Percentiles rank a stretch among this genome's conserved stretches.
Conservation (phyloP, 2,329 filamentous ascomycete species). For the Ophiognomonia clavigignenti-juglandacearum region DNA sequence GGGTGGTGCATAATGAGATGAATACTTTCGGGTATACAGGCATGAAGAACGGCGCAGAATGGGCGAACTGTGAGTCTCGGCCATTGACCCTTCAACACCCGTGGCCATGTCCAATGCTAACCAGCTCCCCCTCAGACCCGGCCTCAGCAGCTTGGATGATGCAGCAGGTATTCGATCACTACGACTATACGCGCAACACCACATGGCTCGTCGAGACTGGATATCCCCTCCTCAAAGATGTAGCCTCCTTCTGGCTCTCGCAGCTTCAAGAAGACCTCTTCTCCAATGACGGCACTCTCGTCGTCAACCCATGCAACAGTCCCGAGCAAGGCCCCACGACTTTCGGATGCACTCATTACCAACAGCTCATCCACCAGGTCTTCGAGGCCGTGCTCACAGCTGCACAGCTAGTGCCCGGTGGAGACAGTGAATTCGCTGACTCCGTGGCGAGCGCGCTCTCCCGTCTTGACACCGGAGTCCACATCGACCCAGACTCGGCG, state of each 20-base stretch:
- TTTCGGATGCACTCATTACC: constrained; percentile 49
- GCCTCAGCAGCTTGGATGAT: constrained; percentile 54
- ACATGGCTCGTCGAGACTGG: constrained; percentile 42
- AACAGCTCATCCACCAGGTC: constrained; percentile 44
- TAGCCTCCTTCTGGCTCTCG: constrained; percentile 51
- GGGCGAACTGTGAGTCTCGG: constrained; percentile 24
- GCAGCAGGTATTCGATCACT: constrained; percentile 55
- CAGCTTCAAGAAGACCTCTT: constrained; percentile 46
- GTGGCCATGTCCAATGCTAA: not conserved
- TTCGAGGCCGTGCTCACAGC: constrained; percentile 32
- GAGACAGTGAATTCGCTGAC: constrained; percentile 25
- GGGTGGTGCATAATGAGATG: constrained; percentile 52
- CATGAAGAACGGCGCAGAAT: constrained; percentile 25
- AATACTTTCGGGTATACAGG: constrained; percentile 55
- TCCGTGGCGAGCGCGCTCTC: constrained; percentile 36
- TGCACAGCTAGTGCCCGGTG: constrained; percentile 19
- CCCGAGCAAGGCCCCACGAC: constrained; percentile 52
- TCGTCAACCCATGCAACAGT: constrained; percentile 55
- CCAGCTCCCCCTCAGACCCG: constrained; percentile 23
- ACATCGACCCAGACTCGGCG: constrained; percentile 27
- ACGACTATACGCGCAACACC: constrained; percentile 44
- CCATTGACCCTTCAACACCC: too few species aligned
- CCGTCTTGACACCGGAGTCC: constrained; percentile 46
- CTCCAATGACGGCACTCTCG: constrained; percentile 45
- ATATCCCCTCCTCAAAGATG: constrained; percentile 49